Conservation (phyloP, 495 filamentous ascomycete species). For the Parathielavia appendiculata region DNA sequence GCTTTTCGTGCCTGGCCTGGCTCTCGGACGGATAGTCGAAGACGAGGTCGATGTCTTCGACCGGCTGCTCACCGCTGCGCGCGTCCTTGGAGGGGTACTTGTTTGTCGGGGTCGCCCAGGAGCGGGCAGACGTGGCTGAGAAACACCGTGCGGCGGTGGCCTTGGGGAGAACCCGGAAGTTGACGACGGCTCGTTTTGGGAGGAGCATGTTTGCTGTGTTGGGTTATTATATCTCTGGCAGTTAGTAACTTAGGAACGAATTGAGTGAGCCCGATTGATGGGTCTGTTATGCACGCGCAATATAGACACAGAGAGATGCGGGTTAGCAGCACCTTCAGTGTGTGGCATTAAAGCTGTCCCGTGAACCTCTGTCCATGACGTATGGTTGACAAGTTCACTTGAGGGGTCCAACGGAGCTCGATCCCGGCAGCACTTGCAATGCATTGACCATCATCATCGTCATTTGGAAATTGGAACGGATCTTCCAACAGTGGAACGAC, state of each 20-base stretch:
- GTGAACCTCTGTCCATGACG: constrained; percentile 7
- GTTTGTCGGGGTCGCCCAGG: constrained; percentile 2
- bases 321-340: neutral
- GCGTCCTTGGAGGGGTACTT: neutral
- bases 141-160: neutral
- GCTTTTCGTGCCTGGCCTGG: constrained; percentile 17
- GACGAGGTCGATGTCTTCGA: constrained; percentile 27
- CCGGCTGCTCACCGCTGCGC: constrained; percentile 1
- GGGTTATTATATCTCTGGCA: neutral
- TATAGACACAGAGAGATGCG: neutral
- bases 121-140: constrained; percentile 10
- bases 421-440: constrained; percentile 4
- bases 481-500: neutral
- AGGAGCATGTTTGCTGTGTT: neutral
- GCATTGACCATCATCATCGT: neutral
- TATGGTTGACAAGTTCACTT: constrained; percentile 3
- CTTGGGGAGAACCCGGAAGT: neutral
- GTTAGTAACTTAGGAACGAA: neutral
- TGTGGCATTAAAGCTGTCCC: neutral
- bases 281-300: neutral
- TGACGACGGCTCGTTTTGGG: neutral
- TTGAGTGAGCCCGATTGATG: too few relatives aligned
- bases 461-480: constrained; percentile 2
- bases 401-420: neutral
- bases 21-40: constrained; percentile 28